A percentile compares a stretch with the other conserved stretches of the same genome.
Conservation (phyloP, 1,139 yeast genomes). For the Yamadazyma atmosphaerica region DNA sequence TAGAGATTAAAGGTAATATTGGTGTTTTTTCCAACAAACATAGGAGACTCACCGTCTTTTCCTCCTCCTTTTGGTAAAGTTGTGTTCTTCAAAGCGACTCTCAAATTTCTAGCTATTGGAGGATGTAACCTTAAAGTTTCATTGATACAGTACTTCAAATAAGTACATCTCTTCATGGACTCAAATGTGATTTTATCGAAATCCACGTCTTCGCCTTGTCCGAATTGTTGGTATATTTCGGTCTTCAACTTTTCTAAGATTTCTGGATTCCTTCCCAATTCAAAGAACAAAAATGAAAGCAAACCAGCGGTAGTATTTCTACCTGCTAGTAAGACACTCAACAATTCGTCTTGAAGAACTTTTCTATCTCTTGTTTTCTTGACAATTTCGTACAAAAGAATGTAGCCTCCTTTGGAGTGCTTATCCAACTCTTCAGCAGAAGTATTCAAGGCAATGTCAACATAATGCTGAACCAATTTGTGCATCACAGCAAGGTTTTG, state of each 20-base stretch:
- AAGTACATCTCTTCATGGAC: constrained; percentile 48
- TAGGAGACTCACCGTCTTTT: constrained; percentile 37
- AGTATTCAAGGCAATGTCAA: constrained; percentile 23
- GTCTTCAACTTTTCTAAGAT: constrained; percentile 34
- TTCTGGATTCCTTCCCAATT: constrained; percentile 40
- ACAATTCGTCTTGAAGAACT: constrained; percentile 47
- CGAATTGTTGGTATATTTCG: constrained; percentile 31
- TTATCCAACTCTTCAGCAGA: constrained; percentile 26
- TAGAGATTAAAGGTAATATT: constrained; percentile 38
- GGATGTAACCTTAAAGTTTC: constrained; percentile 55
- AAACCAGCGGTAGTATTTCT: constrained; percentile 55
- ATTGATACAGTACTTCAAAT: constrained; percentile 48
- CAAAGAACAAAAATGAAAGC: constrained; percentile 43
- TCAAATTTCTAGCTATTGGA: constrained; percentile 49
- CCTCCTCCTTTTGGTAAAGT: constrained; percentile 57
- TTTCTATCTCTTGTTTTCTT: constrained; percentile 46
- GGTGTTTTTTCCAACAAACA: constrained; percentile 46
- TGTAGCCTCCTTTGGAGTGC: constrained; percentile 36
- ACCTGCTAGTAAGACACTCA: constrained; percentile 51
- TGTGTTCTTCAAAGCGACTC: constrained; percentile 33
- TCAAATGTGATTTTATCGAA: constrained; percentile 37
- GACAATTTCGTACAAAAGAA: constrained; percentile 46
- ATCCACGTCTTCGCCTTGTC: constrained; percentile 17
- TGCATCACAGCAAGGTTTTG: constrained; percentile 15
- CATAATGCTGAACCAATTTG: constrained; percentile 22